Percentiles rank a stretch among this genome's conserved stretches.
phyloP scores from a whole-genome alignment of 768 basidiomycete species.

The Phylloporus rhodoxanthus region DNA sequence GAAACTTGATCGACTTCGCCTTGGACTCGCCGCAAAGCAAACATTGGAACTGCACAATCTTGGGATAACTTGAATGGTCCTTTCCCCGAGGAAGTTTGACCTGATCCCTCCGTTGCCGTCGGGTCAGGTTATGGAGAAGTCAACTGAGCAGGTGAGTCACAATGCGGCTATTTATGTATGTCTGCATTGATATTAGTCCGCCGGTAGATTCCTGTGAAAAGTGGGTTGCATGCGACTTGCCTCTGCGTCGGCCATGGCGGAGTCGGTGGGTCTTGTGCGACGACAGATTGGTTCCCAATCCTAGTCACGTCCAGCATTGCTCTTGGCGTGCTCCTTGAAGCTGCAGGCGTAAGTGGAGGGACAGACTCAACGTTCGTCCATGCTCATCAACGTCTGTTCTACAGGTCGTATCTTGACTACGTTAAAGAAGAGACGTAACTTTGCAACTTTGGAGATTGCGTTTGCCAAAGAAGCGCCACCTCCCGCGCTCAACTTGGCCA shows the following conservation, averaged over 20 bases:
- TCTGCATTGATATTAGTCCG: too few relatives aligned
- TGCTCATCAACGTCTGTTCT: neutral
- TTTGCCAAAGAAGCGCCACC: constrained; percentile 14
- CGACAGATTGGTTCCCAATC: too few relatives aligned
- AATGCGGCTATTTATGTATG: too few relatives aligned
- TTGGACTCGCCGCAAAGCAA: constrained; percentile 18
- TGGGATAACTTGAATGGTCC: constrained; percentile 27
- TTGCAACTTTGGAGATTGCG: constrained; percentile 27
- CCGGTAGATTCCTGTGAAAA: constrained; percentile 35
- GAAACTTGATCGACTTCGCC: constrained; percentile 27
- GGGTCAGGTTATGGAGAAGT: constrained; percentile 42
- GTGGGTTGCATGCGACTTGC: constrained; percentile 29
- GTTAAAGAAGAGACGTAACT: constrained; percentile 36
- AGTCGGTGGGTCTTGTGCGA: constrained; percentile 39
- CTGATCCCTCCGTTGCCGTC: constrained; percentile 28
- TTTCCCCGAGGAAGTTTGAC: constrained; percentile 33
- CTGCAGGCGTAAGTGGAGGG: constrained; percentile 28
- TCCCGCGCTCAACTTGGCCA: constrained; percentile 33
- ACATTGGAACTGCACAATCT: constrained; percentile 29
- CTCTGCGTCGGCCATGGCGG: constrained; percentile 43
- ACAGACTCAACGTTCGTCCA: too few relatives aligned
- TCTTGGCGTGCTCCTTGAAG: constrained; percentile 22
- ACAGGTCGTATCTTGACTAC: constrained; percentile 40
- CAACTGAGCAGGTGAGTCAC: constrained; percentile 40
- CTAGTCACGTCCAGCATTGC: constrained; percentile 31